These are phyloP conservation scores for Mikania micrantha DNA, from an alignment of 129 eudicot genomes.

Conservation along the genomic window DNA sequence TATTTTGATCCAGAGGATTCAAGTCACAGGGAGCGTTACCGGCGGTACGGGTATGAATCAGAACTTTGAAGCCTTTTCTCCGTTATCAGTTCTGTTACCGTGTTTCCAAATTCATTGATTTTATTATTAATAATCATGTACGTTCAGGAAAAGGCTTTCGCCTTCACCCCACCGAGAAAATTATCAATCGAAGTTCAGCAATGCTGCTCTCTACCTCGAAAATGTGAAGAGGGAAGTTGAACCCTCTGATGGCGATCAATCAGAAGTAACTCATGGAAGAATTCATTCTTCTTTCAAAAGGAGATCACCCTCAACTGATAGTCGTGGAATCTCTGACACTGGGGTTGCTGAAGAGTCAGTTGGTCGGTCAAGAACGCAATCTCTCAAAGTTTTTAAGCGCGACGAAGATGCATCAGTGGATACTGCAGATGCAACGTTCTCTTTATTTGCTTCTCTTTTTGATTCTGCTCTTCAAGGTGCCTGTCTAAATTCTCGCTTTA, in stretches of 20 bases:
- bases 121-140: background rate
- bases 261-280: constrained; percentile 38
- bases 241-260: constrained; percentile 37
- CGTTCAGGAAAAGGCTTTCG: constrained; percentile 56
- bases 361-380: constrained; percentile 39
- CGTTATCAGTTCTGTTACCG: background rate
- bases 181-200: constrained; percentile 55
- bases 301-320: constrained; percentile 46
- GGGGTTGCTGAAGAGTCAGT: constrained; percentile 33
- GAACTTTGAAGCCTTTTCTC: constrained; percentile 5
- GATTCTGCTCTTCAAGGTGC: constrained; percentile 93
- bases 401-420: constrained; percentile 54
- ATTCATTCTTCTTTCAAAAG: constrained; percentile 50
- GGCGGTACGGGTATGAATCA: constrained; percentile 74
- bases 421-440: constrained; percentile 50
- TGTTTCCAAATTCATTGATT: background rate
- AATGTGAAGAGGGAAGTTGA: constrained; percentile 68
- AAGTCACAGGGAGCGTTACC: constrained; percentile 57
- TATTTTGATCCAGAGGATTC: constrained; percentile 60
- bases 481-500: background rate
- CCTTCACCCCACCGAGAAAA: constrained; percentile 59
- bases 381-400: constrained; percentile 48
- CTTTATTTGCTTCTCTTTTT: constrained; percentile 67
- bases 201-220: constrained; percentile 80
- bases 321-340: constrained; percentile 32